phyloP scores from a whole-genome alignment of 2,329 filamentous ascomycete species.

The Stemphylium lycopersici region DNA sequence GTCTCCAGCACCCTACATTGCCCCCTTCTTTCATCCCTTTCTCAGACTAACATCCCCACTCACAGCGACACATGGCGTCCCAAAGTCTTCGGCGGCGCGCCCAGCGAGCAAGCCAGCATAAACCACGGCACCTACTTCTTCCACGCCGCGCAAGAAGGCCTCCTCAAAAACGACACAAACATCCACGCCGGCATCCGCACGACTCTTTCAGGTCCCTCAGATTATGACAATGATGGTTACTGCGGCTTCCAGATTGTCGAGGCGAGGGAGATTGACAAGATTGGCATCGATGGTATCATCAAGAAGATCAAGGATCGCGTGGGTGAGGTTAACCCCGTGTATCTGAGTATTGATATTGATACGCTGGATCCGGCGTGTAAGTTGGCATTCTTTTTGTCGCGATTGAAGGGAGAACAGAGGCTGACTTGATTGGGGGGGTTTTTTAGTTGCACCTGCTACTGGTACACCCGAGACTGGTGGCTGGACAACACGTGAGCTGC shows the following conservation, averaged over 20 bases:
- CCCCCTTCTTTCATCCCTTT: too few relatives aligned
- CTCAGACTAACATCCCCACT: background rate
- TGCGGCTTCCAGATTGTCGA: constrained; percentile 84
- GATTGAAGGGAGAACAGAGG: background rate
- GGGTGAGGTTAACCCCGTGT: constrained; percentile 75
- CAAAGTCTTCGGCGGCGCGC: constrained; percentile 84
- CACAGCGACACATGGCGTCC: constrained; percentile 69
- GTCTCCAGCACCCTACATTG: background rate
- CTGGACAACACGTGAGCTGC: constrained; percentile 74
- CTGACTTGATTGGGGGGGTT: constrained; percentile 4
- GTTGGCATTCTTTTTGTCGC: constrained; percentile 28
- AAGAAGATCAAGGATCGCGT: constrained; percentile 77
- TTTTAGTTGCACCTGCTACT: constrained; percentile 69
- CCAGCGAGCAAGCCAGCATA: constrained; percentile 75
- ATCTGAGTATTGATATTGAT: constrained; percentile 86
- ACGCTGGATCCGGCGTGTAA: constrained; percentile 81
- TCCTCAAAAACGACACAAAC: constrained; percentile 81
- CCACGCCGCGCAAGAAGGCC: constrained; percentile 77
- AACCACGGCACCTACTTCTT: constrained; percentile 93
- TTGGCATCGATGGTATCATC: constrained; percentile 76
- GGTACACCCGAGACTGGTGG: constrained; percentile 79
- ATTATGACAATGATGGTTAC: constrained; percentile 86
- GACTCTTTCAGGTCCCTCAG: constrained; percentile 76
- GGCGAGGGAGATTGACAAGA: constrained; percentile 72
- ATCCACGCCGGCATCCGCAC: constrained; percentile 89